phyloP scores from a whole-genome alignment of 2,329 filamentous ascomycete genomes.

The Colletotrichum sp. region DNA sequence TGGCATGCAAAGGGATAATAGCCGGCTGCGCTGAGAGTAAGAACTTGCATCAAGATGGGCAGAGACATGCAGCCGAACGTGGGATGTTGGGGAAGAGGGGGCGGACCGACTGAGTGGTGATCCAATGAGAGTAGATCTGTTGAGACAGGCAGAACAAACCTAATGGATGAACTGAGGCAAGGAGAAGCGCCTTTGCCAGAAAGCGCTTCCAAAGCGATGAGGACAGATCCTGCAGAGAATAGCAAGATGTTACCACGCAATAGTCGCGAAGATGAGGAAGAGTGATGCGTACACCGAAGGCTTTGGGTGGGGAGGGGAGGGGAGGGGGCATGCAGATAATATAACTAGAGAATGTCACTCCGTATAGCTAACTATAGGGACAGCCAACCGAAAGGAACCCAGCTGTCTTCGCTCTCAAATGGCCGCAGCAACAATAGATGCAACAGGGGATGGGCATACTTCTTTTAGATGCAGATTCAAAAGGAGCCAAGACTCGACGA shows the following conservation, averaged over 20 bases:
- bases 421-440: background rate
- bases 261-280: background rate
- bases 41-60: background rate
- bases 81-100: background rate
- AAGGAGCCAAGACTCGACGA: conserved; percentile 9
- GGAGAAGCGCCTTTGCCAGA: background rate
- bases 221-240: background rate
- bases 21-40: background rate
- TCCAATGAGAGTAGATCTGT: background rate
- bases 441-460: background rate
- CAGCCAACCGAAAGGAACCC: background rate
- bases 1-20: background rate
- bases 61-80: background rate
- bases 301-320: background rate
- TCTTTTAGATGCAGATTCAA: background rate
- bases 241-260: background rate
- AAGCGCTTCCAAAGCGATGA: background rate
- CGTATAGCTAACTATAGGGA: background rate
- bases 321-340: background rate
- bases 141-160: background rate
- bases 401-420: background rate
- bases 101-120: background rate
- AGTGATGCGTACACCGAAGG: background rate
- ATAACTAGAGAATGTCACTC: background rate
- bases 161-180: background rate